Evolutionary conservation across 306 rosid genomes (phyloP), one percentile per base, ranked within the genome.

Genomic region (Hippophae tibetana): DNA sequence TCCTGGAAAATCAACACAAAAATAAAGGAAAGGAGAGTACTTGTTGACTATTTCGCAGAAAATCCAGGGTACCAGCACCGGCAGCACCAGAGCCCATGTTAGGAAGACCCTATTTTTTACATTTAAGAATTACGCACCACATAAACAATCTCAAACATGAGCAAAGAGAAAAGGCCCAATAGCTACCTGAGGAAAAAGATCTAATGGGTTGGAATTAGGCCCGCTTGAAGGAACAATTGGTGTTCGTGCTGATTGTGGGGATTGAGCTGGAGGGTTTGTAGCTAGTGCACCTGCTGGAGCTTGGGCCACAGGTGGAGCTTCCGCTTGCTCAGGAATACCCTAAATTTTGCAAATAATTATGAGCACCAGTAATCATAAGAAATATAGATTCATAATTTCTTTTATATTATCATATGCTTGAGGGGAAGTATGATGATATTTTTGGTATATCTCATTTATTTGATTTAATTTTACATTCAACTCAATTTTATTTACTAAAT

Each of bases 301-400:
- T 62, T 31, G 77, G 26, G 83, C 70, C 31, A 72, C 78, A 65
- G 75, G 78, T 60, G 95, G 86, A 69, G 68, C 84, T 62, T 85
- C 96, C 57, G 89, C 87, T 85, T 83, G 93, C 70, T 87, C 96
- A 0, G 98, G 98, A 48, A 92, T 92, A 47, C 98, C 98, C 98
- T 92, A 52, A n/a, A 26, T 26, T 13, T 27, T 42, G 47, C n/a
- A 25, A 40, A 27, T 2, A 49, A 13, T 6, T 2, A 49, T 13
- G n/a, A 49, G n/a, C 53, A 49, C 23, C 53, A 49, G 12, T n/a
- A 5, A 13, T 12, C 53, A 12, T 49, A 12, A 13, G 14, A 13
- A 13, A 49, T 12, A 6, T 5, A 8, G 26, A 10, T 12, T 31
- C 38, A 31, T 31, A 31, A 31, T 31, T 31, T 31, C 2, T 31